phyloP scores from a whole-genome alignment of 176 grass and related monocot genomes.

The Alopecurus myosuroides region DNA sequence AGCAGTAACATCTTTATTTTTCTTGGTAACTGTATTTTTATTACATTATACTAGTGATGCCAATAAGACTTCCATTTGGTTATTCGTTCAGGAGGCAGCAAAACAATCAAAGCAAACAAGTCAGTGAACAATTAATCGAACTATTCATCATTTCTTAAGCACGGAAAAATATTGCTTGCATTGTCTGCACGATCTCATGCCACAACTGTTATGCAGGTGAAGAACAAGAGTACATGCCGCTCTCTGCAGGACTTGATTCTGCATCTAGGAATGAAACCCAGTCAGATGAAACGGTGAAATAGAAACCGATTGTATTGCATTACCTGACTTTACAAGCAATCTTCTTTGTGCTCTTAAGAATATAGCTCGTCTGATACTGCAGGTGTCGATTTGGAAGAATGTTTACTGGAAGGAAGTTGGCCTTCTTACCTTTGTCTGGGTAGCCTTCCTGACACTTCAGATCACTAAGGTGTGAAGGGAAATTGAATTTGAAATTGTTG shows the following conservation, averaged over 20 bases:
- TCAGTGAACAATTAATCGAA: conserved; percentile 3
- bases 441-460: no score
- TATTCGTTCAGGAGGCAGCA: conserved; percentile 25
- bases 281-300: conserved; percentile 13
- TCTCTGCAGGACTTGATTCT: conserved; percentile 9
- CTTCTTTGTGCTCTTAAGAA: neutral
- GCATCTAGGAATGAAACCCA: neutral
- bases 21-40: neutral
- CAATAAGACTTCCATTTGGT: neutral
- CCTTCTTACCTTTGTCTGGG: no score
- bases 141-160: neutral
- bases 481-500: no score
- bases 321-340: neutral
- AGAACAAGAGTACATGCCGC: conserved; percentile 36
- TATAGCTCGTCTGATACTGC: neutral
- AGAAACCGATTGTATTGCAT: neutral
- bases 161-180: neutral
- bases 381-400: no score
- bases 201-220: neutral
- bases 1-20: conserved; percentile 19
- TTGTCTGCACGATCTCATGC: neutral
- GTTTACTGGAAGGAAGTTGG: no score
- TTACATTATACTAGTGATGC: neutral
- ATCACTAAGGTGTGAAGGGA: no score
- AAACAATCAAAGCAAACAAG: conserved; percentile 18